Percentiles rank a stretch among this genome's conserved stretches.
Evolutionary conservation across 2,329 filamentous ascomycete genomes (phyloP).

Genomic region (Paraphaeosphaeria minitans): DNA sequence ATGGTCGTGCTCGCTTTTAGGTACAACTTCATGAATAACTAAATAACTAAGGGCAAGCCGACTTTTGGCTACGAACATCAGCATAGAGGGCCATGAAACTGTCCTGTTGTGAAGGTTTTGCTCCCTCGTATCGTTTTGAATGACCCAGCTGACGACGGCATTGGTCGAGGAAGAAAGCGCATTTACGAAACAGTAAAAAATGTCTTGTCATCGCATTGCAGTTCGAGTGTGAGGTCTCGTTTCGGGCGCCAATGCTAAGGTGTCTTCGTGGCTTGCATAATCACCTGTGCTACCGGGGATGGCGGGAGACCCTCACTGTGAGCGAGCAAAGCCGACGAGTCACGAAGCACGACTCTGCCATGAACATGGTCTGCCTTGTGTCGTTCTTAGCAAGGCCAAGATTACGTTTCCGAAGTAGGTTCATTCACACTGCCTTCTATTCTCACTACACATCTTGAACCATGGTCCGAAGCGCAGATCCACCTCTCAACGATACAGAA

Average conservation of each 20-base stretch:
- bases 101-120: no score
- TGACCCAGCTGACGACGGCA: neutral
- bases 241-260: neutral
- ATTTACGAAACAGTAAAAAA: no score
- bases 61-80: no score
- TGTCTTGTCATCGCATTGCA: neutral
- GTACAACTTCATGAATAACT: no score
- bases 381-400: neutral
- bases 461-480: no score
- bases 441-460: no score
- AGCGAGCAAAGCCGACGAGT: neutral
- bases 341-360: neutral
- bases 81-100: no score
- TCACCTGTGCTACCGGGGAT: neutral
- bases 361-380: neutral
- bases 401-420: no score
- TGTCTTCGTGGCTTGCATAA: neutral
- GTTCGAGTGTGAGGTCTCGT: neutral
- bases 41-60: no score
- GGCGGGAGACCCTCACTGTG: neutral
- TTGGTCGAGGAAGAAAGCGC: neutral
- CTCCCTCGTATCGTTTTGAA: no score
- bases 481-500: no score
- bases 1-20: neutral
- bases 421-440: no score